phyloP scores from a whole-genome alignment of 2,329 filamentous ascomycete genomes.

The Fusarium torulosum region DNA sequence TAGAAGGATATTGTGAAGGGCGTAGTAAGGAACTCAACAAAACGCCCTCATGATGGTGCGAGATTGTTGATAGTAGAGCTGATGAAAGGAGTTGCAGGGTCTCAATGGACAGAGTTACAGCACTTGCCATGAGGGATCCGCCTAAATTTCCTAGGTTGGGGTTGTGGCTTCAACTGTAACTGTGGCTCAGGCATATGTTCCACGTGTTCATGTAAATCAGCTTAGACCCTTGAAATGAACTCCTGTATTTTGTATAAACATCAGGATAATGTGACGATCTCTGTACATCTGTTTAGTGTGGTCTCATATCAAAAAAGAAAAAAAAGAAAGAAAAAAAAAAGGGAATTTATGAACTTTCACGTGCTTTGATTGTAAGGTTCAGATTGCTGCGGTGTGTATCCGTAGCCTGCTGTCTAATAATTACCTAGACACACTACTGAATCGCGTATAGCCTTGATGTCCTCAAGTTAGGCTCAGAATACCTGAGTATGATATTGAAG shows the following conservation, averaged over 20 bases:
- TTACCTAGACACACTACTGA: not conserved
- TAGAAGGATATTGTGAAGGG: not conserved
- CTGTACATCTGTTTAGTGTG: not conserved
- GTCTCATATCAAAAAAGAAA: too few species aligned
- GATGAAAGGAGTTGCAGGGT: conserved; percentile 44
- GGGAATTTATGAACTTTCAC: too few species aligned
- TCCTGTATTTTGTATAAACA: not conserved
- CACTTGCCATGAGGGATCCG: conserved; percentile 19
- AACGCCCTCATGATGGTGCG: conserved; percentile 31
- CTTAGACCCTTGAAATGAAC: not conserved
- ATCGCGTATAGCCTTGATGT: not conserved
- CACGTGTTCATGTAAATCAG: conserved; percentile 9
- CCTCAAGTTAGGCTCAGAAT: not conserved
- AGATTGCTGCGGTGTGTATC: too few species aligned
- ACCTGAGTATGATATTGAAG: too few species aligned
- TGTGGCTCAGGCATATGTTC: conserved; percentile 33
- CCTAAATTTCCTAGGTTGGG: conserved; percentile 36
- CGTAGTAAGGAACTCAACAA: conserved; percentile 25
- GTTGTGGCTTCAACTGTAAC: conserved; percentile 28
- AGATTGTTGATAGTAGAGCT: conserved; percentile 21
- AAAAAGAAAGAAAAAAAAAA: too few species aligned
- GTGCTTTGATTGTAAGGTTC: not conserved
- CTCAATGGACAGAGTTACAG: conserved; percentile 37
- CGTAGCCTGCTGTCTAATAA: not conserved
- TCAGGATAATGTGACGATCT: not conserved